Evolutionary conservation across 2,329 filamentous ascomycete genomes (phyloP), one percentile per base, ranked within the genome.

Genomic region (Neonectria punicea): DNA sequence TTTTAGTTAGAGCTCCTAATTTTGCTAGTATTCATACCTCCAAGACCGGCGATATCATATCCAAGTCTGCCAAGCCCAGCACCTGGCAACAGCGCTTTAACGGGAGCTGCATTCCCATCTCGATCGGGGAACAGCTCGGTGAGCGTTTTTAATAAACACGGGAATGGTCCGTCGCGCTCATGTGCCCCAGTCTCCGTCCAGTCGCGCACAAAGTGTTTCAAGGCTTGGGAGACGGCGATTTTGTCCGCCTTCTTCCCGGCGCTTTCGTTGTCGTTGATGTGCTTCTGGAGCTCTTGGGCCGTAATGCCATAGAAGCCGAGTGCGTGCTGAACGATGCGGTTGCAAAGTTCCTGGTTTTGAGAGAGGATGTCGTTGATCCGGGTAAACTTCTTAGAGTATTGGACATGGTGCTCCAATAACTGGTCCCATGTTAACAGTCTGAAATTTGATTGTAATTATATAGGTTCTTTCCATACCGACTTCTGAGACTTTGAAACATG

Each of bases 171-270:
- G 0, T 81, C 71, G 1, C 86, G 78, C 66, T 89, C 86, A 41
- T 79, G 74, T 0, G 68, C 63, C 1, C 86, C 86, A 14, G 84
- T 80, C 0, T 74, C 76, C 0, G 86, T 82, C 86, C 86, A 89
- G 70, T 89, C 87, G 5, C 86, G 80, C 3, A 88, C 85, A 62
- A 84, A 85, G 67, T 89, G 86, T 71, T 88, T 89, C 57, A 89
- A 70, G 0, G 85, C 80, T 68, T 89, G 87, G 0, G 81, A 80
- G 0, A 87, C 80, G 36, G 84, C 83, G 2, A 83, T 78, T 5
- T 80, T 81, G 22, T 88, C 86, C 1, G 81, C 80, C 0, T 72
- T 68, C 20, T 75, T 77, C 1, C 80, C 80, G 0, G 77, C 73
- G 1, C 80, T 77, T 1, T 81, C 78, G 0, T 79, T 75, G 4